Conservation (phyloP, 352 stramenopile genomes). For the Plasmopara muralis region DNA sequence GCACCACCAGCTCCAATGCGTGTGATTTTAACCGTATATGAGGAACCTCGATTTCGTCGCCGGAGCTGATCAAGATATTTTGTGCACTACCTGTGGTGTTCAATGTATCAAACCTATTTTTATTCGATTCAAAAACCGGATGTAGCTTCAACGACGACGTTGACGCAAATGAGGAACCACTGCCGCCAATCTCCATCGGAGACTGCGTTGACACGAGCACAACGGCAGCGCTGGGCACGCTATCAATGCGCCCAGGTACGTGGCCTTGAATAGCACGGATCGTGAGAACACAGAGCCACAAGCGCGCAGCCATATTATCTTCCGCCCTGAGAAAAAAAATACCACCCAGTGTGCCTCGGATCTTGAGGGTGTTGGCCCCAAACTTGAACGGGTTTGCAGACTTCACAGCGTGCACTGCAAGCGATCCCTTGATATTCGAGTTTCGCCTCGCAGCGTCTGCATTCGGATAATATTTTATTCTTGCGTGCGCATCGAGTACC, state of each 20-base stretch:
- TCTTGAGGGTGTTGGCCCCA: constrained; percentile 66
- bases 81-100: constrained; percentile 18
- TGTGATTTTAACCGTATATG: constrained; percentile 56
- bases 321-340: constrained; percentile 81
- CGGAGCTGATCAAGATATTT: constrained; percentile 19
- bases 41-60: constrained; percentile 12
- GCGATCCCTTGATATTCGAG: constrained; percentile 68
- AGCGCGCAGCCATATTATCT: constrained; percentile 65
- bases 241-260: constrained; percentile 59
- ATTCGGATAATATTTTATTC: constrained; percentile 78
- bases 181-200: constrained; percentile 4
- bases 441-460: constrained; percentile 70
- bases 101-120: constrained; percentile 21
- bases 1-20: constrained; percentile 48
- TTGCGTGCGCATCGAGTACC: constrained; percentile 60
- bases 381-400: constrained; percentile 66
- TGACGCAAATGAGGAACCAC: constrained; percentile 3
- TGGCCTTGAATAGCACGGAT: constrained; percentile 75
- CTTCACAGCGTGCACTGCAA: constrained; percentile 73
- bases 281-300: constrained; percentile 76
- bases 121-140: constrained; percentile 15
- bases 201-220: constrained; percentile 6
- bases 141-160: constrained; percentile 14
- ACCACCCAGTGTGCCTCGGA: constrained; percentile 63
- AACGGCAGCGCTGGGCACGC: constrained; percentile 35